Percentiles rank a stretch among this genome's conserved stretches.
These are phyloP conservation scores for Neonectria punicea DNA, from an alignment of 2,329 filamentous ascomycete genomes.

Conservation along the genomic window DNA sequence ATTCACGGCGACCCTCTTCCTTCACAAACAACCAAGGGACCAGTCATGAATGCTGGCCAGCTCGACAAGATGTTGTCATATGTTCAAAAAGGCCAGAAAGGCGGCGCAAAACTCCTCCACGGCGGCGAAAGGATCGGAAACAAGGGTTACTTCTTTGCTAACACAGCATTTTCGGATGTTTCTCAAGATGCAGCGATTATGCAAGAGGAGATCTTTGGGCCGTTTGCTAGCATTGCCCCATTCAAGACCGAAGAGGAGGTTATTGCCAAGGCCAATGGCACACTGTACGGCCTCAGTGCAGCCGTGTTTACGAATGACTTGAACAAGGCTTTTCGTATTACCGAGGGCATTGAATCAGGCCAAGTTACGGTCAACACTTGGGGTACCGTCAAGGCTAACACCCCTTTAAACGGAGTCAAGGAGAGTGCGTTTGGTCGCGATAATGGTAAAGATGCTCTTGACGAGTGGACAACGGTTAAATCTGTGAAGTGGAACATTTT, in stretches of 20 bases:
- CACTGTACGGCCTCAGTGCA: conserved; percentile 62
- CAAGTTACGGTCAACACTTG: conserved; percentile 71
- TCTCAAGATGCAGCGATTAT: conserved; percentile 40
- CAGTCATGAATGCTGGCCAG: conserved; percentile 67
- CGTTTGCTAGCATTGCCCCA: conserved; percentile 41
- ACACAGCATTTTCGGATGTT: conserved; percentile 45
- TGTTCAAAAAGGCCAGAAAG: conserved; percentile 51
- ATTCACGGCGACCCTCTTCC: conserved; percentile 38
- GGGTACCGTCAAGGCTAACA: conserved; percentile 40
- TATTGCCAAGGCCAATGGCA: conserved; percentile 48
- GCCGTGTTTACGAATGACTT: conserved; percentile 67
- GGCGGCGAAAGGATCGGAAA: conserved; percentile 27
- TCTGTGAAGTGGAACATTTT: conserved; percentile 39
- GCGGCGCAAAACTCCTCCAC: conserved; percentile 24
- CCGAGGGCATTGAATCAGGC: conserved; percentile 65
- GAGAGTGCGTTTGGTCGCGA: conserved; percentile 48
- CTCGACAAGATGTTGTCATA: conserved; percentile 72
- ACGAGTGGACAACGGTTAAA: conserved; percentile 46
- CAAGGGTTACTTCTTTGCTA: conserved; percentile 43
- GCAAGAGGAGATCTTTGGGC: conserved; percentile 47
- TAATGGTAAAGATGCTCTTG: conserved; percentile 46
- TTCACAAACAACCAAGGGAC: conserved; percentile 47
- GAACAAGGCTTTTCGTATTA: conserved; percentile 25
- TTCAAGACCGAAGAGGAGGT: conserved; percentile 45
- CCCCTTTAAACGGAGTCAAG: conserved; percentile 50